A percentile compares a stretch with the other conserved stretches of the same genome.
These are phyloP conservation scores for Plasmodium gallinaceum DNA, from an alignment of 169 alveolate genomes.

Conservation along the genomic window DNA sequence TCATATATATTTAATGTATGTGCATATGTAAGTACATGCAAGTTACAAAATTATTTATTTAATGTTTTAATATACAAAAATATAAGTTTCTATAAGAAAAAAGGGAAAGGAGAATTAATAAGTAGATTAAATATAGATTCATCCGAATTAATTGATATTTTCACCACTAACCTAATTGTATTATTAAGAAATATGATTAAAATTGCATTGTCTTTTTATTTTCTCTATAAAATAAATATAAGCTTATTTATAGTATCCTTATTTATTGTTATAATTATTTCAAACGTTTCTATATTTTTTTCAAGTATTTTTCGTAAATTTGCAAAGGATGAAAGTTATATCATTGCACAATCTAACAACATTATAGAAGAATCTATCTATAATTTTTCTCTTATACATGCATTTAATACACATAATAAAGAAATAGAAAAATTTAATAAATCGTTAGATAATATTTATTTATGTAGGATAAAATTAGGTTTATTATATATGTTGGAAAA, in stretches of 20 bases:
- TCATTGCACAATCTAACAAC: conserved; percentile 49
- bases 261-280: conserved; percentile 44
- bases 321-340: conserved; percentile 70
- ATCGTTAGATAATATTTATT: conserved; percentile 37
- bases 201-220: conserved; percentile 53
- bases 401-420: conserved; percentile 41
- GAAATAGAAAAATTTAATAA: conserved; percentile 35
- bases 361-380: conserved; percentile 41
- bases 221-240: conserved; percentile 63
- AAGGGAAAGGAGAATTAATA: conserved; percentile 59
- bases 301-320: conserved; percentile 43
- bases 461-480: conserved; percentile 58
- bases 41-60: conserved; percentile 47
- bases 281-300: conserved; percentile 57
- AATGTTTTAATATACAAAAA: conserved; percentile 42
- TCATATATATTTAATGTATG: conserved; percentile 64
- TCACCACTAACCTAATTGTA: conserved; percentile 59
- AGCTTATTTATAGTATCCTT: conserved; percentile 43
- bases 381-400: conserved; percentile 43
- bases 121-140: conserved; percentile 70
- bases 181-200: conserved; percentile 55
- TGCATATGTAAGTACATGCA: conserved; percentile 66
- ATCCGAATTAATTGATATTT: conserved; percentile 61
- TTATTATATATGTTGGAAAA: conserved; percentile 51
- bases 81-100: conserved; percentile 51